Percentiles rank a stretch among this genome's conserved stretches.
Evolutionary conservation across 805 yeast species (phyloP).

Genomic region (Millerozyma acaciae): DNA sequence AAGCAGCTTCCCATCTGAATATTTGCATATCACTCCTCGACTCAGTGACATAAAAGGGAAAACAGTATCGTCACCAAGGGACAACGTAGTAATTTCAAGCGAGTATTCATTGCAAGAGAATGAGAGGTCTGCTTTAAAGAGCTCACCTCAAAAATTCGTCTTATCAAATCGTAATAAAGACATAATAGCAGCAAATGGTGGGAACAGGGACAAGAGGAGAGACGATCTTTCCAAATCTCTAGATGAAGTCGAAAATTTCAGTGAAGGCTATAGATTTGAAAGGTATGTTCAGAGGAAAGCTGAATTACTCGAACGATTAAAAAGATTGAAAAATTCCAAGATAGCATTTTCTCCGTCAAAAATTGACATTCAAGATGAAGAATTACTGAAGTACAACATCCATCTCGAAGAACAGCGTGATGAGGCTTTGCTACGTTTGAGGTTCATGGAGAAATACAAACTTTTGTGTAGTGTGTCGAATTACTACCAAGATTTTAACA

Average conservation of each 20-base stretch:
- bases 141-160: no score
- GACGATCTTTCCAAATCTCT: slow-evolving; percentile 13
- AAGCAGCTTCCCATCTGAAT: slow-evolving; percentile 1
- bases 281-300: slow-evolving; percentile 19
- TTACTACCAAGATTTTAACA: slow-evolving; percentile 37
- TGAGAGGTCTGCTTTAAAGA: slow-evolving; percentile 1
- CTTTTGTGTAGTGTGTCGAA: slow-evolving; percentile 24
- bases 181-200: slow-evolving; percentile 11
- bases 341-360: slow-evolving; percentile 18
- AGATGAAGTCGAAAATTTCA: slow-evolving; percentile 16
- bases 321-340: slow-evolving; percentile 21
- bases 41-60: slow-evolving; percentile 9
- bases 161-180: no score
- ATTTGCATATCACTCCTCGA: slow-evolving; percentile 5
- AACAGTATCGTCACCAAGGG: not conserved
- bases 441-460: slow-evolving; percentile 29
- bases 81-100: not conserved
- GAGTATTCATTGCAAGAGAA: not conserved
- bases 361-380: slow-evolving; percentile 23
- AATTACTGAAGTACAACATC: slow-evolving; percentile 18
- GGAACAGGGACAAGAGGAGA: slow-evolving; percentile 20
- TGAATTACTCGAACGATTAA: slow-evolving; percentile 22
- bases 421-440: slow-evolving; percentile 29
- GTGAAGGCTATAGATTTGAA: slow-evolving; percentile 12
- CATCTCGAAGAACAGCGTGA: slow-evolving; percentile 25